Base-by-base conservation (phyloP, 805 yeast species). In the Nakazawaea ernobii region DNA sequence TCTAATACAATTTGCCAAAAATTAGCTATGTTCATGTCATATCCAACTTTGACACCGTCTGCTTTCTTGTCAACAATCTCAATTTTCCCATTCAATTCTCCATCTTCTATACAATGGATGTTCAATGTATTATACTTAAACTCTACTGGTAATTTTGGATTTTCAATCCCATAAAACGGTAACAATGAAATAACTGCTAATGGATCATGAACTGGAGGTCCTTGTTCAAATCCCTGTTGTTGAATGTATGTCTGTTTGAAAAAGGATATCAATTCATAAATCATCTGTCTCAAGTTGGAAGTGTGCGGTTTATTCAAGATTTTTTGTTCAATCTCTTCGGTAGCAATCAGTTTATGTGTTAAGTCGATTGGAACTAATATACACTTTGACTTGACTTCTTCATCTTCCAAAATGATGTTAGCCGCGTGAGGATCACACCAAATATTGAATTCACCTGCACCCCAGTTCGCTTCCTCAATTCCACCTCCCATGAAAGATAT, bases 131-230 rank as follows among this genome's bases (percentile, higher is more conserved):
- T 52, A 41, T 50, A 59, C 24, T 46, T 45, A 38, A 53, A 56
- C 3, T 56, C 53, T 7, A 65, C 15, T 8, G 50, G 47, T 10
- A 13, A 27, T 10, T 28, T 32, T 5, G 33, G 42, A 13, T 55
- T 55, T 13, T 50, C 47, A 4, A 49, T 48, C 10, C 58, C 58
- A 43, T 68, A 61, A 43, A 78, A 60, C 17, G 78, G 76, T 44
- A 86, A 61, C 33, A 86, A 56, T 0, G 79, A 80, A 45, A 75
- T 77, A 9, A 85, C 67, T 0, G 95, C 86, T 44, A 86, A 67
- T 1, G 94, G 92, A 61, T 87, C 96, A 62, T 88, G 95, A 1
- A 86, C 71, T 1, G 90, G 88, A 4, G 94, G 90, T 0, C 94
- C 92, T 5, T 59, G 50, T 26, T 52, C 51, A 60, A 77, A 68